phyloP scores from a whole-genome alignment of 2,329 filamentous ascomycete species.

The Monilinia fructicola region DNA sequence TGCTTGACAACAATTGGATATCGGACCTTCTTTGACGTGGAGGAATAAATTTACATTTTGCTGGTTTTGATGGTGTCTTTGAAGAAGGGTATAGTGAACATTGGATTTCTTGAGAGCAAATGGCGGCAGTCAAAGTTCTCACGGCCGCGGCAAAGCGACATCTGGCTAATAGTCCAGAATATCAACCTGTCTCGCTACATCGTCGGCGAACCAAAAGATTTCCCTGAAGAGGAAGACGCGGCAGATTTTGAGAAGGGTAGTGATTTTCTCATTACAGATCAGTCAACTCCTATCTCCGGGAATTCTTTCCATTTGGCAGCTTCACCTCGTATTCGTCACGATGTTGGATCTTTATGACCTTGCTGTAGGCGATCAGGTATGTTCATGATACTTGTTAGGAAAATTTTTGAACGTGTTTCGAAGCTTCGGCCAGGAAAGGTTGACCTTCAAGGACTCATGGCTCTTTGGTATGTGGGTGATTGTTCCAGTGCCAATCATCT shows the following conservation, averaged over 20 bases:
- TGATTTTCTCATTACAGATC: slow-evolving; percentile 24
- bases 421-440: slow-evolving; percentile 23
- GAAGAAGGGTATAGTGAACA: slow-evolving; percentile 3
- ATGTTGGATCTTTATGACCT: slow-evolving; percentile 8
- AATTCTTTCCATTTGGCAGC: neutral
- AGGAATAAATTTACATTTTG: neutral
- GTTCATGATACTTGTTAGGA: slow-evolving; percentile 28
- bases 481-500: neutral
- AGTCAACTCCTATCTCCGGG: neutral
- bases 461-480: slow-evolving; percentile 24
- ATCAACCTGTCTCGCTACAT: slow-evolving; percentile 24
- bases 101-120: neutral
- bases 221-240: slow-evolving; percentile 15
- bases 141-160: neutral
- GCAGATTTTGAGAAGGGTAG: slow-evolving; percentile 22
- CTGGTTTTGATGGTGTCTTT: slow-evolving; percentile 10
- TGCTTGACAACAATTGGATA: neutral
- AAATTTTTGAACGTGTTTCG: slow-evolving; percentile 27
- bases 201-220: slow-evolving; percentile 14
- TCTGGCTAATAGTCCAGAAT: neutral
- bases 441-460: slow-evolving; percentile 27
- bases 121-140: neutral
- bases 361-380: neutral
- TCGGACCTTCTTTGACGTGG: neutral
- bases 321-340: slow-evolving; percentile 13